Base-by-base conservation (phyloP, 306 rosid genomes). In the Vigna nakashimae region DNA sequence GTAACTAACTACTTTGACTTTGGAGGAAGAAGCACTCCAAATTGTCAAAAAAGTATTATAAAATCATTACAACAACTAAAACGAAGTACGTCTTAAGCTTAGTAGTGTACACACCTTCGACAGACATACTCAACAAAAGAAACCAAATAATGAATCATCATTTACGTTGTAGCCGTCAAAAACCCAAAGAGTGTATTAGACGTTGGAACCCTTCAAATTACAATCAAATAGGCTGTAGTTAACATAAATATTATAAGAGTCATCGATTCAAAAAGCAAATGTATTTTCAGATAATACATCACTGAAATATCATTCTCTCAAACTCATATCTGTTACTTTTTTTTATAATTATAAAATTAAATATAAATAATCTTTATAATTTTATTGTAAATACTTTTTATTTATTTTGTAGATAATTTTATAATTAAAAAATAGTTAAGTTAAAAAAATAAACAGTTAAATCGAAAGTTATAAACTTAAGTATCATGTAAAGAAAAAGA, bases 181-280 rank as follows among this genome's bases (percentile, higher is more conserved):
- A 32, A 62, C 22, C 45, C 32, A 2, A 58, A 62, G 45, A 55
- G 52, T 71, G 20, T 20, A 53, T 71, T 36, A 53, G 22, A 71
- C 76, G 65, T 55, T 71, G 15, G 36, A 53, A 53, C 30, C 51
- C 1, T 53, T 51, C 36, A 34, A 32, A 63, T 55, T 55, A 55
- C 32, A 55, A 18, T 17, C 16, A 32, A 57, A 4, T 1, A 22
- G 10, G 60, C 10, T 56, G n/a, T 14, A 57, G 11, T 1, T 22
- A 57, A 6, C 5, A 57, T 9, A 24, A 10, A 10, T 22, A 0
- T 12, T 53, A 53, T n/a, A 52, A 20, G 28, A 20, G 30, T 9
- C 6, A 18, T 55, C 60, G 9, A 55, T 55, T 55, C 30, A 55
- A 20, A 24, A 55, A 3, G 28, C 15, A 12, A 55, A 55, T 20